Evolutionary conservation across 768 basidiomycete species (phyloP).

Genomic region (Boletus edulis): DNA sequence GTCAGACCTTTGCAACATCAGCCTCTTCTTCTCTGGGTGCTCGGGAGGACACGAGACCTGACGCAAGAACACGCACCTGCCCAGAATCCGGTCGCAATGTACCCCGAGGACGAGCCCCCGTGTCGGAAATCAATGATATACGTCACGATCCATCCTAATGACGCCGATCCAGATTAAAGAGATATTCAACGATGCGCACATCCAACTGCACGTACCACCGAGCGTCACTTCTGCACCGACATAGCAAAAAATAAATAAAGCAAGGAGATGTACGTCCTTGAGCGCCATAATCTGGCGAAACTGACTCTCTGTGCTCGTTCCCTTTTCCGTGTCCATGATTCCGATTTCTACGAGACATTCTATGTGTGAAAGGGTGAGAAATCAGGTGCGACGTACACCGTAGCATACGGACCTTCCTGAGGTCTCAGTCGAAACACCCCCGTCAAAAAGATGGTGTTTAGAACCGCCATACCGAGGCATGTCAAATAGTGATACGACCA

Average conservation of each 20-base stretch:
- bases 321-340: background rate
- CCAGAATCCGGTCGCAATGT: conserved; percentile 50
- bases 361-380: background rate
- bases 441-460: background rate
- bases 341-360: conserved; percentile 5
- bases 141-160: conserved; percentile 3
- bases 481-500: conserved; percentile 3
- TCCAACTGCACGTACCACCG: background rate
- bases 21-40: background rate
- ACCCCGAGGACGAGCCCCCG: conserved; percentile 31
- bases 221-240: conserved; percentile 1
- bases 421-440: conserved; percentile 1
- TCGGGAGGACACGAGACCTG: background rate
- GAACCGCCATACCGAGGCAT: background rate
- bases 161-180: background rate
- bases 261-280: conserved; percentile 2
- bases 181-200: background rate
- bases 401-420: background rate
- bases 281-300: background rate
- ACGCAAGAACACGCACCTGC: conserved; percentile 35
- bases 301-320: background rate
- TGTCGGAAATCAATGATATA: background rate
- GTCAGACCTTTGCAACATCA: conserved; percentile 43
- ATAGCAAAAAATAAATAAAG: background rate
- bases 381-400: no score